These are phyloP conservation scores for Pleurotus salmoneostramineus DNA, from an alignment of 768 basidiomycete genomes.

Conservation along the genomic window DNA sequence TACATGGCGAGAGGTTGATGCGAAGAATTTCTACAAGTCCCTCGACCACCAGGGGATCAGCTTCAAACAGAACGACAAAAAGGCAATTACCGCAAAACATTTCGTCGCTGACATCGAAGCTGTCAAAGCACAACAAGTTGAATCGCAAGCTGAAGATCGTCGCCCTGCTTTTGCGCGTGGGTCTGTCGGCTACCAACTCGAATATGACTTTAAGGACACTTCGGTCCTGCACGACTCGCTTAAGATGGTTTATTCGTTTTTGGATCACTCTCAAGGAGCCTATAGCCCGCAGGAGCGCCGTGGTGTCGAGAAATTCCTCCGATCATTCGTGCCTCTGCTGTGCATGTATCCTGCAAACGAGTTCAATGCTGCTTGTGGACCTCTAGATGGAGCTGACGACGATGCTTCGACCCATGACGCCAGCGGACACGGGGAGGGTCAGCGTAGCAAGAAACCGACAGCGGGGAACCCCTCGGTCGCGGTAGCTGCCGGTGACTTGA, in stretches of 20 bases:
- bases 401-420: slow-evolving; percentile 25
- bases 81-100: slow-evolving; percentile 78
- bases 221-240: slow-evolving; percentile 83
- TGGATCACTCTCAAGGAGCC: slow-evolving; percentile 75
- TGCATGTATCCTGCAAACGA: slow-evolving; percentile 68
- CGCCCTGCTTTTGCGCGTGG: slow-evolving; percentile 38
- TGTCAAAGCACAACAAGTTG: slow-evolving; percentile 54
- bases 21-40: slow-evolving; percentile 97
- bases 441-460: slow-evolving; percentile 44
- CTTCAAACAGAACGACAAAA: slow-evolving; percentile 97
- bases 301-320: slow-evolving; percentile 80
- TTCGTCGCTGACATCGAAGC: slow-evolving; percentile 79
- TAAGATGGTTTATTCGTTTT: slow-evolving; percentile 86
- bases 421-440: slow-evolving; percentile 24
- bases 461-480: slow-evolving; percentile 26
- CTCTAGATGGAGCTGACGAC: slow-evolving; percentile 46
- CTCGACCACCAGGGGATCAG: slow-evolving; percentile 94
- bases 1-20: slow-evolving; percentile 95
- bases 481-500: slow-evolving; percentile 61
- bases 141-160: slow-evolving; percentile 28
- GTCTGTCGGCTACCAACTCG: slow-evolving; percentile 66
- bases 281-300: slow-evolving; percentile 78
- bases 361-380: slow-evolving; percentile 59
- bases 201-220: slow-evolving; percentile 73
- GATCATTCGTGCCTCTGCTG: slow-evolving; percentile 78